phyloP scores from a whole-genome alignment of 2,329 filamentous ascomycete species.

The Talaromyces piceae region DNA sequence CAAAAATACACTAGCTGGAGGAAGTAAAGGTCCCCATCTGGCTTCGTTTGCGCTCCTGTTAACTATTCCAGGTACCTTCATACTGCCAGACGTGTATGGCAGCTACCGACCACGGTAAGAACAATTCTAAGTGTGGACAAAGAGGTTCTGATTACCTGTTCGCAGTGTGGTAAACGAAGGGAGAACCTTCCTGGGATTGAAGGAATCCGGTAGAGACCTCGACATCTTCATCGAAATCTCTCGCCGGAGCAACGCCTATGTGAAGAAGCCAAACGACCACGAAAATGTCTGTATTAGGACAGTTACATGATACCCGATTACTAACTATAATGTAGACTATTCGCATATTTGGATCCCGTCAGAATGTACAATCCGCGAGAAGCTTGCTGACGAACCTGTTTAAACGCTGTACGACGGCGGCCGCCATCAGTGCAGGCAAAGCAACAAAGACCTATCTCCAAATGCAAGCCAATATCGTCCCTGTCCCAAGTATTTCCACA shows the following conservation, averaged over 20 bases:
- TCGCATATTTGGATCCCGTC: background rate
- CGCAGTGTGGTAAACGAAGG: conserved; percentile 18
- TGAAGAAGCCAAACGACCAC: background rate
- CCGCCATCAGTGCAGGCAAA: background rate
- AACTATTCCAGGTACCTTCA: background rate
- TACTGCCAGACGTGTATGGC: background rate
- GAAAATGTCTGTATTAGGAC: background rate
- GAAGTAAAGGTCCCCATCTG: background rate
- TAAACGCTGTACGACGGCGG: background rate
- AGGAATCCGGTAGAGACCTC: background rate
- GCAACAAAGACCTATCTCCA: background rate
- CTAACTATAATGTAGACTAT: background rate
- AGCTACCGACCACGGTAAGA: background rate
- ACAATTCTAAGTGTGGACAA: background rate
- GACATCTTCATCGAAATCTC: conserved; percentile 22
- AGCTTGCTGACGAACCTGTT: background rate
- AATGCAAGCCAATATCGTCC: background rate
- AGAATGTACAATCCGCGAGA: background rate
- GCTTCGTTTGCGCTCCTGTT: too few relatives aligned
- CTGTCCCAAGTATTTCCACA: background rate
- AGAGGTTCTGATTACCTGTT: background rate
- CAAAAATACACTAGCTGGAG: too few relatives aligned
- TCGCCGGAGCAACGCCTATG: conserved; percentile 13
- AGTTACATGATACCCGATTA: too few relatives aligned
- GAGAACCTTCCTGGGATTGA: conserved; percentile 9